These are phyloP conservation scores for Chrysoporthe puriensis DNA, from an alignment of 2,329 filamentous ascomycete genomes.

Conservation along the genomic window DNA sequence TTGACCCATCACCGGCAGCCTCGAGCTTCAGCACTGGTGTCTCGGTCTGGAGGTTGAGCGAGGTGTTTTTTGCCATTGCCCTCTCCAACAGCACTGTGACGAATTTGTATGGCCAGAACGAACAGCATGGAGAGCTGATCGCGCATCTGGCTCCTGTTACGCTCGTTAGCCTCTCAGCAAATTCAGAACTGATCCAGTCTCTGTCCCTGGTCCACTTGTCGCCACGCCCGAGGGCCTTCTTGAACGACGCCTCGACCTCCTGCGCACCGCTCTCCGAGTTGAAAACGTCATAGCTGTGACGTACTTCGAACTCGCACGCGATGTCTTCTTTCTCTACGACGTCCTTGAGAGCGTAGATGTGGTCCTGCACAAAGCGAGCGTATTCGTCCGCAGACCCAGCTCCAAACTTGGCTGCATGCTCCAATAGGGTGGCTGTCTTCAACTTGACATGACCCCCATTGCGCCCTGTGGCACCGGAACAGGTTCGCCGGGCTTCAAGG, in stretches of 20 bases:
- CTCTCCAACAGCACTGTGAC: constrained; percentile 25
- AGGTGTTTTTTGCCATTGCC: constrained; percentile 3
- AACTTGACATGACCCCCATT: constrained; percentile 25
- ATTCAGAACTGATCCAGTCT: constrained; percentile 15
- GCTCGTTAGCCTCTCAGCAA: constrained; percentile 23
- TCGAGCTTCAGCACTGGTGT: constrained; percentile 24
- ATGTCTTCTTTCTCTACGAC: constrained; percentile 20
- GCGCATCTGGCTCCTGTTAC: constrained; percentile 20
- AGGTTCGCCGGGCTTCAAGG: constrained; percentile 27
- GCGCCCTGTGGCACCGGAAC: constrained; percentile 26
- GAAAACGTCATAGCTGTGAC: constrained; percentile 26
- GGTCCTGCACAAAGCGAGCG: constrained; percentile 18
- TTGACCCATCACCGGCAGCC: constrained; percentile 1
- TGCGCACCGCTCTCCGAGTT: constrained; percentile 10
- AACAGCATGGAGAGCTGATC: constrained; percentile 18
- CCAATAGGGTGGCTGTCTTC: constrained; percentile 14
- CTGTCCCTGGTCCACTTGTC: constrained; percentile 23
- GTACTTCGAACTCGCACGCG: constrained; percentile 24
- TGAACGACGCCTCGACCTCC: constrained; percentile 14
- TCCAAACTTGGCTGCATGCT: constrained; percentile 8
- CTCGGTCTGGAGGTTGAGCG: constrained; percentile 25
- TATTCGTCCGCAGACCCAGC: constrained; percentile 12
- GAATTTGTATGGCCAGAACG: constrained; percentile 28
- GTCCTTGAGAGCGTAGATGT: constrained; percentile 23
- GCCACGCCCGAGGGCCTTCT: constrained; percentile 9